Evolutionary conservation across 208 protist genomes (phyloP), one percentile per base, ranked within the genome.

Genomic region (Leishmania amazonensis): DNA sequence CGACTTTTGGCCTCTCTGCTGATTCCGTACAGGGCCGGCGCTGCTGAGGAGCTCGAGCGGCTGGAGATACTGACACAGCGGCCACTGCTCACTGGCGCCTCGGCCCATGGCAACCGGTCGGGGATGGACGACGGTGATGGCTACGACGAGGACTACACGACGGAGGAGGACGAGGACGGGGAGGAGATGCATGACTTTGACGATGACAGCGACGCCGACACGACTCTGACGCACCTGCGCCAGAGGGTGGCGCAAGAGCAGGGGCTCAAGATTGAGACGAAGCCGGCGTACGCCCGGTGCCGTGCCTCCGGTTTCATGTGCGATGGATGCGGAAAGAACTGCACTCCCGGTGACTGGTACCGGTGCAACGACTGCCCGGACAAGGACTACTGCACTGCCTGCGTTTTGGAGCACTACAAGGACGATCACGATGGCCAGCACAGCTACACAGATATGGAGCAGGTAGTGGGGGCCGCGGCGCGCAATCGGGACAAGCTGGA

Each of bases 311-410:
- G 72, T 6, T 93, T 94, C 85, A 76, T 83, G 40, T 97, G 95
- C 67, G 90, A 96, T 60, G 76, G 80, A 21, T 97, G 95, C 76
- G 81, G 81, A 8, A 91, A 90, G 72, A 73, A 45, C 19, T 89
- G 85, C 64, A 75, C 77, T 19, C 84, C 85, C 1, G 87, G 84
- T 1, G 87, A 95, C 76, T 97, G 95, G 95, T 97, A 90, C 77
- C 91, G 91, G 57, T 96, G 95, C 87, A 96, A 97, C 78, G 87
- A 91, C 40, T 96, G 93, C 76, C 13, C 49, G 1, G 92, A 97
- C 74, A 87, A 83, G 40, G 95, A 97, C 81, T 93, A 90, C 76
- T 97, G 95, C 87, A 84, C 80, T 21, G 62, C 81, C 45, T 97
- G 95, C 67, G 28, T 97, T 3, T 79, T 95, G 45, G 81, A 87